phyloP scores from a whole-genome alignment of 352 stramenopile genomes.

The Globisporangium ultimum region DNA sequence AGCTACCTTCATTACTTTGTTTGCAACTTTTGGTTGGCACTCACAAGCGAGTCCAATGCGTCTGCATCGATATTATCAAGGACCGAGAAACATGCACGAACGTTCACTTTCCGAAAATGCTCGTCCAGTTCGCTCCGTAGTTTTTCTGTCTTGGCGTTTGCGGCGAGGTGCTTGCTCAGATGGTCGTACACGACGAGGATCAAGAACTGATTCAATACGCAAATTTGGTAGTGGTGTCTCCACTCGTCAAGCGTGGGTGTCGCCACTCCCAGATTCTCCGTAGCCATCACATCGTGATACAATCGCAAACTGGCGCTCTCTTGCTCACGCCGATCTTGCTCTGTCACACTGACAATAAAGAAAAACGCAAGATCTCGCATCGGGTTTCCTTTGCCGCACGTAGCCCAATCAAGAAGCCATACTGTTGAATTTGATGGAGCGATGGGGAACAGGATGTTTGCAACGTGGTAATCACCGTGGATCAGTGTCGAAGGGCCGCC shows the following conservation, averaged over 20 bases:
- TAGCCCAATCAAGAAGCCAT: slow-evolving; percentile 82
- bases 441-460: slow-evolving; percentile 62
- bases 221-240: slow-evolving; percentile 51
- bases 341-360: slow-evolving; percentile 74
- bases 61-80: slow-evolving; percentile 43
- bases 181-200: slow-evolving; percentile 80
- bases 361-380: slow-evolving; percentile 81
- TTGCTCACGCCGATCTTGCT: slow-evolving; percentile 32
- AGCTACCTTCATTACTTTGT: no score
- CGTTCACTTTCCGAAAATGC: slow-evolving; percentile 73
- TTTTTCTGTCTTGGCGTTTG: slow-evolving; percentile 64
- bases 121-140: slow-evolving; percentile 52
- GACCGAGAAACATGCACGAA: slow-evolving; percentile 52
- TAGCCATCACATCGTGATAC: slow-evolving; percentile 35
- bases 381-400: slow-evolving; percentile 67
- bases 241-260: slow-evolving; percentile 37
- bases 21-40: no score
- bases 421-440: slow-evolving; percentile 22
- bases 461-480: slow-evolving; percentile 81
- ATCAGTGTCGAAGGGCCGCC: slow-evolving; percentile 57
- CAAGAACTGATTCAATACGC: slow-evolving; percentile 78
- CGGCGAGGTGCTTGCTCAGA: slow-evolving; percentile 75
- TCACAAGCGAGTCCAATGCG: no score
- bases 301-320: slow-evolving; percentile 36
- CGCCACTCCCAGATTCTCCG: slow-evolving; percentile 9